Evolutionary conservation across 2,329 filamentous ascomycete species (phyloP).

Genomic region (Albophoma yamanashiensis): DNA sequence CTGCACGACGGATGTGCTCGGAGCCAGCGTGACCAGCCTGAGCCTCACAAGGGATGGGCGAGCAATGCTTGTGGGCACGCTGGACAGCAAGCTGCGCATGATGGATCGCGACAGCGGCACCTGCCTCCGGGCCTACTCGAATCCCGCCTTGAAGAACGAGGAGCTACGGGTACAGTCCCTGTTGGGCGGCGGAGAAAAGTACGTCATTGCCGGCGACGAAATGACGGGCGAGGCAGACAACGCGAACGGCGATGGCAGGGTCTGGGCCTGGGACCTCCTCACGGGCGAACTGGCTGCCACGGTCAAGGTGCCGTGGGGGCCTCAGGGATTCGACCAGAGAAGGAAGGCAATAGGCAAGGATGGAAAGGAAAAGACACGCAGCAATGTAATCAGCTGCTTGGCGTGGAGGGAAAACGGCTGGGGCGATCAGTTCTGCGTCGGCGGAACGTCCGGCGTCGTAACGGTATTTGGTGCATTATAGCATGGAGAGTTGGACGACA

Average conservation of each 20-base stretch:
- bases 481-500: constrained; percentile 6
- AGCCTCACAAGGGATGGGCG: constrained; percentile 60
- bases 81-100: constrained; percentile 69
- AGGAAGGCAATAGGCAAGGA: constrained; percentile 47
- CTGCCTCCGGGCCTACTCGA: constrained; percentile 61
- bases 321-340: constrained; percentile 32
- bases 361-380: constrained; percentile 47
- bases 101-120: constrained; percentile 70
- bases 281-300: constrained; percentile 57
- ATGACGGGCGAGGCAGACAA: constrained; percentile 21
- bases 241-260: constrained; percentile 39
- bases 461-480: constrained; percentile 44
- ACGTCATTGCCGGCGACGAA: constrained; percentile 75
- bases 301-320: constrained; percentile 49
- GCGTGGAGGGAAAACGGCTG: constrained; percentile 53
- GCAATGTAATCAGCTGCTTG: constrained; percentile 50
- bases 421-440: constrained; percentile 54
- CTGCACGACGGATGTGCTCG: constrained; percentile 60
- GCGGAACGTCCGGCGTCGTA: constrained; percentile 54
- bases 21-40: constrained; percentile 64
- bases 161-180: constrained; percentile 66
- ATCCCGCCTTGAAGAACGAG: constrained; percentile 48
- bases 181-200: constrained; percentile 65
- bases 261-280: constrained; percentile 79
- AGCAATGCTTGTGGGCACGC: constrained; percentile 59